phyloP scores from a whole-genome alignment of 495 filamentous ascomycete genomes.

The Talaromyces ruber region DNA sequence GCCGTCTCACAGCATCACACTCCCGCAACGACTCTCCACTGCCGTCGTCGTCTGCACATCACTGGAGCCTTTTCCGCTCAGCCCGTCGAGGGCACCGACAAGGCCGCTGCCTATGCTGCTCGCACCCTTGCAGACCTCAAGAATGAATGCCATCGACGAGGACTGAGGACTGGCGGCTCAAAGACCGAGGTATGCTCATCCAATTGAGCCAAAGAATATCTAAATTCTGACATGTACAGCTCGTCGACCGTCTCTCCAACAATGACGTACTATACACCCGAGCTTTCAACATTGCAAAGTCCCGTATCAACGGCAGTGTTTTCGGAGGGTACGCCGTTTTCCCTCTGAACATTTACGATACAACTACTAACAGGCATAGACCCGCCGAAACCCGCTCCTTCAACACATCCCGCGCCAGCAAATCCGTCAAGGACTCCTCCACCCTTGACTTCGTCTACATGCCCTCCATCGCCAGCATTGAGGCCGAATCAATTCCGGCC shows the following conservation, averaged over 20 bases:
- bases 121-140: conserved; percentile 31
- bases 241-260: conserved; percentile 43
- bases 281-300: conserved; percentile 46
- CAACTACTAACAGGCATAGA: conserved; percentile 5
- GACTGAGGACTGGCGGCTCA: conserved; percentile 22
- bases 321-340: conserved; percentile 28
- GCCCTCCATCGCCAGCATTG: conserved; percentile 40
- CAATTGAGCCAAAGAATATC: neutral
- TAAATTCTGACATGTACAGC: conserved; percentile 17
- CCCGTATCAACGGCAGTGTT: conserved; percentile 33
- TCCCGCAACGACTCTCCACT: conserved; percentile 15
- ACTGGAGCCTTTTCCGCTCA: conserved; percentile 43
- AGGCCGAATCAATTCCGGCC: conserved; percentile 18
- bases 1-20: conserved; percentile 33
- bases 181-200: conserved; percentile 25
- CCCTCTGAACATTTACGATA: neutral
- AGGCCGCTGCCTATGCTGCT: conserved; percentile 26
- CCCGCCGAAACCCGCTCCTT: conserved; percentile 35
- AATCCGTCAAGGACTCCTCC: conserved; percentile 47
- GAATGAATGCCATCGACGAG: conserved; percentile 29
- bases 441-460: conserved; percentile 59
- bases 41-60: conserved; percentile 45
- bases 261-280: conserved; percentile 44
- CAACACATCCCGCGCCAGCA: conserved; percentile 49
- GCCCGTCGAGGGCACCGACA: conserved; percentile 25